phyloP scores from a whole-genome alignment of 2,329 filamentous ascomycete genomes.

The Colletotrichum falcatum region DNA sequence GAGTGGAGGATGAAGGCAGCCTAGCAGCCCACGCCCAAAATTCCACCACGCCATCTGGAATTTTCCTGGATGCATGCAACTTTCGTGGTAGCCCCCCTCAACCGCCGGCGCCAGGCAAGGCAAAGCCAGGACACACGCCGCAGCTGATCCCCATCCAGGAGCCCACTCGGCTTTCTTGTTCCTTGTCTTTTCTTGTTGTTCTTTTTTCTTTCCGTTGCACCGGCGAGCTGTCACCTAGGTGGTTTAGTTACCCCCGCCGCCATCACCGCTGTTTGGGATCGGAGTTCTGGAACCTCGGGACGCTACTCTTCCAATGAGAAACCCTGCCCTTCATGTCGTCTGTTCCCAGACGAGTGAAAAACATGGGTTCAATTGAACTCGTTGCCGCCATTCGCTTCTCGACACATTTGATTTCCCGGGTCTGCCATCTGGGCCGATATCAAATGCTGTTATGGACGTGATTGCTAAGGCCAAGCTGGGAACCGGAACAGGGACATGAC shows the following conservation, averaged over 20 bases:
- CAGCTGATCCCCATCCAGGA: constrained; percentile 28
- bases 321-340: neutral
- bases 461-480: constrained; percentile 6
- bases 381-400: constrained; percentile 5
- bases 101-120: constrained; percentile 20
- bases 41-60: constrained; percentile 33
- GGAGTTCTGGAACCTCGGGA: constrained; percentile 23
- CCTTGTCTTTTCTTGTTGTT: neutral
- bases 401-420: constrained; percentile 5
- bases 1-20: constrained; percentile 15
- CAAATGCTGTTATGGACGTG: constrained; percentile 5
- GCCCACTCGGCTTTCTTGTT: constrained; percentile 25
- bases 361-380: neutral
- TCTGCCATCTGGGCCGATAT: constrained; percentile 16
- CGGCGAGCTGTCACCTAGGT: constrained; percentile 29
- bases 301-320: constrained; percentile 19
- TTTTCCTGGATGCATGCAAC: constrained; percentile 36
- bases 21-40: constrained; percentile 10
- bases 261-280: constrained; percentile 39
- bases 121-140: constrained; percentile 34
- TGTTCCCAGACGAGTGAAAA: constrained; percentile 12
- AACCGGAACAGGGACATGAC: constrained; percentile 12
- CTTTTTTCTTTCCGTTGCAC: constrained; percentile 15
- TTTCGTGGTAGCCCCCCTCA: constrained; percentile 14
- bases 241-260: constrained; percentile 13